Evolutionary conservation across 352 stramenopile species (phyloP), one percentile per base, ranked within the genome.

Genomic region (Phytophthora rubi): DNA sequence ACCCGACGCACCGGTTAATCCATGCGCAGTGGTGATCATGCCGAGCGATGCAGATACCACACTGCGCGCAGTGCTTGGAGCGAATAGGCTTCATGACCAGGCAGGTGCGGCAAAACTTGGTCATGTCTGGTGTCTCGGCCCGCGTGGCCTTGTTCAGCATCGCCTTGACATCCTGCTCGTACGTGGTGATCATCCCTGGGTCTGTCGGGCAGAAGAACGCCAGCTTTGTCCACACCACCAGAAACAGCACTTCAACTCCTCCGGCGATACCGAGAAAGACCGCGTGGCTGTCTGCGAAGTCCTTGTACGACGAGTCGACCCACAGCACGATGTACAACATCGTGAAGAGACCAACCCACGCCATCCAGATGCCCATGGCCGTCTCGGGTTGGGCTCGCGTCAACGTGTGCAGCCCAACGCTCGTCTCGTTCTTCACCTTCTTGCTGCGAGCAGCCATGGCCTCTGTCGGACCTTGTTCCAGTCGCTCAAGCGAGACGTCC

Each of bases 11-110:
- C 0, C 78, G 82, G 55, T 97, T 95, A 62, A 97, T 89, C 90
- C 90, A 97, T 1, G 83, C 77, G 54, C 90, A 97, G 71, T 97
- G 88, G 59, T 97, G 90, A 59, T 97, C 90, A 64, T 94, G 83
- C 7, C 89, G 85, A n/a, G 83, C 86, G 7, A 97, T 81, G 59
- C 89, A 95, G 15, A 94, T 79, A 23, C 86, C 84, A 64, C 84
- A 95, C 48, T 88, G 77, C 6, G 76, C 71, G 52, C 90, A 96
- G 63, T 96, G 90, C 65, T 95, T 97, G 44, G 85, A 92, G 3
- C 89, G 84, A 59, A 93, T 77, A 0, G 85, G 85, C 30, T 93
- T 92, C 47, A 73, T 68, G 16, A 93, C 80, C 12, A 89, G 77
- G 53, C 88, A 95, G 23, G 88, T 92, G 48, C 81, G 77, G 62